A percentile compares a stretch with the other conserved stretches of the same genome.
phyloP scores from a whole-genome alignment of 441 rosid genomes.

The Jatropha podagrica region DNA sequence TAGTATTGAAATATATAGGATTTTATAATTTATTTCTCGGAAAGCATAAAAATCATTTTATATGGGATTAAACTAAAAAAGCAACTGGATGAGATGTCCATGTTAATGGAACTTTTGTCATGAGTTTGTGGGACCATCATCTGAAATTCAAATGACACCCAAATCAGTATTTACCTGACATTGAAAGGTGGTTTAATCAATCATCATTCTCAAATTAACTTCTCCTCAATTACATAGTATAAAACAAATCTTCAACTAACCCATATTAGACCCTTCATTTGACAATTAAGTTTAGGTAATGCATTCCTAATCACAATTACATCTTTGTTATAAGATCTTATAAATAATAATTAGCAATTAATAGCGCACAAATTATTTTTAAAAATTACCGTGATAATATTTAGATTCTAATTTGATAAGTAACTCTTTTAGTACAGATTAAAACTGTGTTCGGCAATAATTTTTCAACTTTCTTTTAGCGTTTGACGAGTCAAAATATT shows the following conservation, averaged over 20 bases:
- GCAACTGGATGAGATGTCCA: no score
- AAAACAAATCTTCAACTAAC: neutral
- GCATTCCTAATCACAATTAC: neutral
- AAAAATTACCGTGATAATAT: neutral
- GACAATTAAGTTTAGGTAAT: neutral
- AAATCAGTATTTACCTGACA: neutral
- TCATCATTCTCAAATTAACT: neutral
- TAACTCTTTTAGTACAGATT: no score
- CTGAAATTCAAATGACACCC: neutral
- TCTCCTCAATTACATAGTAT: neutral
- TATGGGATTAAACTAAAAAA: no score
- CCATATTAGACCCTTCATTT: constrained; percentile 2
- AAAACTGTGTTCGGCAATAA: no score
- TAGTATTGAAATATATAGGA: no score
- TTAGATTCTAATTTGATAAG: no score
- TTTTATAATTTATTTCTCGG: no score
- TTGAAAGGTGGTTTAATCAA: neutral
- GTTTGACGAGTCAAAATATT: no score
- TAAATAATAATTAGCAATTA: neutral
- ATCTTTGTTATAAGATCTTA: neutral
- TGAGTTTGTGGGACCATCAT: no score
- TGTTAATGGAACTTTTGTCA: no score
- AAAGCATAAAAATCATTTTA: no score
- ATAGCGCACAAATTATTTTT: neutral
- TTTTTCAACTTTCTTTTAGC: no score